Conservation (phyloP, 768 basidiomycete species). For the Coprinopsis cinerea region DNA sequence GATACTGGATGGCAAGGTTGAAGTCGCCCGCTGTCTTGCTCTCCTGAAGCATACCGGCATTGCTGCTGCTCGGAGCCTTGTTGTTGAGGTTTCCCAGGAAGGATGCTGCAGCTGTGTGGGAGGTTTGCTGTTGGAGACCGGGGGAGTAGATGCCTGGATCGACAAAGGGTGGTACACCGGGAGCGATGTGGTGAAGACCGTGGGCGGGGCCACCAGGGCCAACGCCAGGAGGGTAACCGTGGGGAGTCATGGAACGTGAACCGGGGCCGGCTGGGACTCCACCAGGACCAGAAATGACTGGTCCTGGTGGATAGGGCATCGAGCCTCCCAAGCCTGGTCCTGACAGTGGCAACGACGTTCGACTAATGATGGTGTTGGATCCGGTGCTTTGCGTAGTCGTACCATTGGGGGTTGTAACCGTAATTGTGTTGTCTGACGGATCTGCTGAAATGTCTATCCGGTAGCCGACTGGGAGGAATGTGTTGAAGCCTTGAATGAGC, state of each 20-base stretch:
- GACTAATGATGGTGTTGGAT: constrained; percentile 21
- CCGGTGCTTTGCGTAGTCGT: constrained; percentile 62
- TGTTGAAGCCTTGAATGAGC: constrained; percentile 97
- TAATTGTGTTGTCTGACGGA: constrained; percentile 67
- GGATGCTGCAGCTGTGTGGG: constrained; percentile 39
- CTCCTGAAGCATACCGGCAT: constrained; percentile 17
- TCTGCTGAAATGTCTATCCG: constrained; percentile 82
- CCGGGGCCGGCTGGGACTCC: constrained; percentile 25
- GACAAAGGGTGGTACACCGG: constrained; percentile 20
- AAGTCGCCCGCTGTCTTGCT: constrained; percentile 65
- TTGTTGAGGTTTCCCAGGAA: constrained; percentile 55
- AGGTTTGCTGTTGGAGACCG: constrained; percentile 40
- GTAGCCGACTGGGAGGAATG: constrained; percentile 91
- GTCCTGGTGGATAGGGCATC: constrained; percentile 22
- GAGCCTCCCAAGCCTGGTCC: constrained; percentile 18
- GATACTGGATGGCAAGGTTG: constrained; percentile 92
- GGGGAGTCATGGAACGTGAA: constrained; percentile 54
- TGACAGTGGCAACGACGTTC: constrained; percentile 23
- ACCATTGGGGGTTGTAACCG: constrained; percentile 75
- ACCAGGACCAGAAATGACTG: constrained; percentile 26
- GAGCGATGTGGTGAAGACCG: background rate
- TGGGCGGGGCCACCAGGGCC: constrained; percentile 20
- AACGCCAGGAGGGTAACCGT: constrained; percentile 35
- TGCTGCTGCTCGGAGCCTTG: constrained; percentile 28
- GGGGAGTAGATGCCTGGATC: constrained; percentile 41